A percentile compares a stretch with the other conserved stretches of the same genome.
Conservation (phyloP, 331 rosid genomes). For the Rhamnella rubrinervis region DNA sequence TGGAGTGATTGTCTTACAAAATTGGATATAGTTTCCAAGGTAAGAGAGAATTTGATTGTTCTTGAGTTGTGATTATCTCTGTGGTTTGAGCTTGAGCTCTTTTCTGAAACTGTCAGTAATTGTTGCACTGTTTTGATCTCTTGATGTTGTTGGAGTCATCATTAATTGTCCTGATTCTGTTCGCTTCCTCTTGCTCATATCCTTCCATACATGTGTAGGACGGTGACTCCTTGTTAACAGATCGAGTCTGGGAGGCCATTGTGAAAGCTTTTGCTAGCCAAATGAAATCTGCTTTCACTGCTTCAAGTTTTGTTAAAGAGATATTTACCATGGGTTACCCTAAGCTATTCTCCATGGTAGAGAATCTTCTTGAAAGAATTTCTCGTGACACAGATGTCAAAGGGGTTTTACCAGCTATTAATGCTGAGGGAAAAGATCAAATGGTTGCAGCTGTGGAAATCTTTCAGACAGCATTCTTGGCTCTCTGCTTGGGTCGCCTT, state of each 20-base stretch:
- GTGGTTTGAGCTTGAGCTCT: constrained; percentile 12
- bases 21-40: neutral
- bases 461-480: constrained; percentile 91
- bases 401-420: constrained; percentile 90
- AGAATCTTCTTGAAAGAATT: constrained; percentile 90
- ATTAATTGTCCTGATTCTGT: neutral
- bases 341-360: constrained; percentile 84
- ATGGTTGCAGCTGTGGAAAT: constrained; percentile 82
- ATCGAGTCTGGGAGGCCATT: constrained; percentile 93
- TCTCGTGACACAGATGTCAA: constrained; percentile 92
- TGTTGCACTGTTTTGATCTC: neutral
- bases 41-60: neutral
- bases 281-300: constrained; percentile 96
- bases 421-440: constrained; percentile 68
- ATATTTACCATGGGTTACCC: constrained; percentile 91
- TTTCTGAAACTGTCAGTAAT: neutral
- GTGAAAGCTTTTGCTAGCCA: constrained; percentile 90
- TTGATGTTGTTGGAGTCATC: neutral
- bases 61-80: constrained; percentile 18
- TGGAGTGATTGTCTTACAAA: neutral
- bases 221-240: constrained; percentile 85
- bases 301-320: constrained; percentile 97
- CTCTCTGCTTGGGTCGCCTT: constrained; percentile 84
- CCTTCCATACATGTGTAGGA: constrained; percentile 49
- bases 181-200: constrained; percentile 23